Evolutionary conservation across 352 stramenopile species (phyloP), one percentile per base, ranked within the genome.

Genomic region (Thraustochytrium aureum): DNA sequence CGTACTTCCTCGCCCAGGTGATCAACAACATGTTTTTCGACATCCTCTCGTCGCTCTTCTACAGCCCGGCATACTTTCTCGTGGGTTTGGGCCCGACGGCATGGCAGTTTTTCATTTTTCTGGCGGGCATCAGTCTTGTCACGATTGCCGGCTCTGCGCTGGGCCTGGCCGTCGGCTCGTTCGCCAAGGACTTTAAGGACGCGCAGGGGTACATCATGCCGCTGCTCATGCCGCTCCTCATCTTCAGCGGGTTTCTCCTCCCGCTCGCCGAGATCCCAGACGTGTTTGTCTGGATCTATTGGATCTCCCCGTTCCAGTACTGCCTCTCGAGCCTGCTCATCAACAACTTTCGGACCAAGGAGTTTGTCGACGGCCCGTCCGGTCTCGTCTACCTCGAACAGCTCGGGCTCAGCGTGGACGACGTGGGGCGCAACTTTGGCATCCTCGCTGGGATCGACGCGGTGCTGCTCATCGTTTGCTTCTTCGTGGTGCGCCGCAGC

Each of bases 281-380:
- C 22, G 84, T 82, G 60, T 86, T 69, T 54, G 66, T 62, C 22
- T 85, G 83, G 43, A 30, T 86, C 30, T 92, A 92, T 59, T 92
- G 83, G 66, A 86, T 92, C 22, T 86, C 64, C 37, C 89, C 88
- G 41, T 85, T 86, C 32, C 88, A 92, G 72, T 93, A 90, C 76
- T 86, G 89, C 3, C 88, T 90, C 73, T 67, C 47, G 37, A 52
- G 17, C 12, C 52, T 79, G 12, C 64, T 74, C 39, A 74, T 74
- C 43, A 38, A 54, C 22, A 45, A 74, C 42, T 74, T 74, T 52
- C 10, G 10, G 43, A 22, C 10, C 10, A 10, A 22, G 10, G 43
- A 52, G 43, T 52, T 52, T 52, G 43, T 20, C 10, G 43, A 22
- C 43, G 22, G 10, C 10, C 43, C 43, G 43, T n/a, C 43, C 43